Evolutionary conservation across 192 early-diverging fungal species (phyloP).

Genomic region (Obelidium mucronatum): DNA sequence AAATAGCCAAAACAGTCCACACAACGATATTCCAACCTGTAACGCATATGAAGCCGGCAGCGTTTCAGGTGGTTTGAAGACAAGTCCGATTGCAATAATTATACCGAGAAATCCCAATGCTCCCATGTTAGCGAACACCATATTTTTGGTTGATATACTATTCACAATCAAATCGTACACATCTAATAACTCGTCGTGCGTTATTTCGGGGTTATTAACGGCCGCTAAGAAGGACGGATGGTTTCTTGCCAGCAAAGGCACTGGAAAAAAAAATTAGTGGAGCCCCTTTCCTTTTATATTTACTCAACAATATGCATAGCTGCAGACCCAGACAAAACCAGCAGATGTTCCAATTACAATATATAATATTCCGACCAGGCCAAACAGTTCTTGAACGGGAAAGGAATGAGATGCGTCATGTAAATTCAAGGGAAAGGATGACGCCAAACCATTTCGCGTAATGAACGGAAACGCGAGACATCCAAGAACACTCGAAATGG

Average conservation of each 20-base stretch:
- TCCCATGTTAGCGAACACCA: slow-evolving; percentile 20
- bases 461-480: too few relatives aligned
- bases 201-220: background rate
- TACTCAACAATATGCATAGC: too few relatives aligned
- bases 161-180: slow-evolving; percentile 31
- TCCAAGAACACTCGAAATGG: too few relatives aligned
- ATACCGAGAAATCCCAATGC: slow-evolving; percentile 15
- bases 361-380: too few relatives aligned
- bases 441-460: too few relatives aligned
- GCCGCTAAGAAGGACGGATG: slow-evolving; percentile 15
- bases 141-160: slow-evolving; percentile 23
- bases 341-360: too few relatives aligned
- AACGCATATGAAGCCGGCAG: slow-evolving; percentile 39
- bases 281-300: too few relatives aligned
- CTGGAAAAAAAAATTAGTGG: too few relatives aligned
- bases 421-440: too few relatives aligned
- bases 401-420: too few relatives aligned
- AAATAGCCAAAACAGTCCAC: slow-evolving; percentile 6
- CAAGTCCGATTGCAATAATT: background rate
- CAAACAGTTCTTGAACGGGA: too few relatives aligned
- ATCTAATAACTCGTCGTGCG: background rate
- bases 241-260: slow-evolving; percentile 21
- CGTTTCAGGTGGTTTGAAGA: slow-evolving; percentile 4
- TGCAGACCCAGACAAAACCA: too few relatives aligned
- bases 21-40: slow-evolving; percentile 24